Base-by-base conservation (phyloP, 768 basidiomycete species). In the Hortiboletus campestris region DNA sequence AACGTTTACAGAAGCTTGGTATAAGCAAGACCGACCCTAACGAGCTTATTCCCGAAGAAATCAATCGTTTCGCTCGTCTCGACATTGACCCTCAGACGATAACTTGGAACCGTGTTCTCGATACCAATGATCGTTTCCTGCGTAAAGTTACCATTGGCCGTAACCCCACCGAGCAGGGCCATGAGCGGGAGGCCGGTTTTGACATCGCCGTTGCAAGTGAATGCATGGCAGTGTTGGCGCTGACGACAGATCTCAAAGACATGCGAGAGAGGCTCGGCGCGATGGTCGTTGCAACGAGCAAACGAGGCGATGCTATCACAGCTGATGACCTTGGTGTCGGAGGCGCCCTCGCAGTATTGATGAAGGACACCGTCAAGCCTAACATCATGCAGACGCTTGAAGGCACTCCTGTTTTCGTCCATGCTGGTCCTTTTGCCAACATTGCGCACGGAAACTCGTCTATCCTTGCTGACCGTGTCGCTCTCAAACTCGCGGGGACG, bases 341-440 rank as follows among this genome's bases (percentile, higher is more conserved):
- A 59, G 95, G 94, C 55, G 94, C 96, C 49, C 84, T 99, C 49
- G 91, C 96, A 14, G 95, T 98, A 49, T 81, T 99, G 59, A 89
- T 99, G 86, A 98, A 98, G 77, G 96, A 99, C 65, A 92, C 97
- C 16, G 94, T 99, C 77, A 99, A 98, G 76, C 96, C 96, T 22
- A 99, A 98, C 70, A 74, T 99, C 59, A 99, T 99, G 96, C 96
- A 99, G 74, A 94, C 95, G 4, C 78, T 98, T 39, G 90, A 98
- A 85, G 96, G 96, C 42, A 99, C 96, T 1, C 96, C 96, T 38
- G 97, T 99, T 60, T 98, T 99, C 67, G 97, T 99, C 6, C 96
- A 98, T 70, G 96, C 96, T 5, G 96, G 96, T 51, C 97, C 96
- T 28, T 99, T 99, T 71, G 96, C 96, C 61, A 98, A 99, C 79